Conservation (phyloP, 2,329 filamentous ascomycete species). For the Hypoxylon sp. region DNA sequence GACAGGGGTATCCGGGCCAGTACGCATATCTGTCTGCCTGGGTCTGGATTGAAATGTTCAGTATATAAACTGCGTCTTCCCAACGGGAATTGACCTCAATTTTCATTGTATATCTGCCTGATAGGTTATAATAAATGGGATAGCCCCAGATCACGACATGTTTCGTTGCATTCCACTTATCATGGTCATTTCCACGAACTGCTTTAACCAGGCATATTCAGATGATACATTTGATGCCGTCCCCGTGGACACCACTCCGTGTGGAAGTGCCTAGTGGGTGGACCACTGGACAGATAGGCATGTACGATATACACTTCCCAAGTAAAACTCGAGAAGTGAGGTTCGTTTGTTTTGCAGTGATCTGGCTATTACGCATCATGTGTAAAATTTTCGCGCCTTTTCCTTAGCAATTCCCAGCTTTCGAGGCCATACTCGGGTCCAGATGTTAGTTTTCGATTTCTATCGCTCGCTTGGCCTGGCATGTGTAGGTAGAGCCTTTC, state of each 20-base stretch:
- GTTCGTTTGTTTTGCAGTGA: not conserved
- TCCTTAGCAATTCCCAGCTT: not conserved
- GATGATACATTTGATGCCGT: not conserved
- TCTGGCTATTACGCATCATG: not conserved
- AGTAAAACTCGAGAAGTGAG: not conserved
- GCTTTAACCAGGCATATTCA: not conserved
- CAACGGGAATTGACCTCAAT: not conserved
- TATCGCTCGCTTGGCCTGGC: not conserved
- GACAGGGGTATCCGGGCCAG: not conserved
- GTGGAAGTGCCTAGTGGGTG: not conserved
- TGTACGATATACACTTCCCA: not conserved
- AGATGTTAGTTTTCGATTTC: not conserved
- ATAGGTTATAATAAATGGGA: not conserved
- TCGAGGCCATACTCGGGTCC: not conserved
- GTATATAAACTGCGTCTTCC: not conserved
- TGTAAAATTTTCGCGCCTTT: not conserved
- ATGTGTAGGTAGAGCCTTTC: constrained; percentile 28
- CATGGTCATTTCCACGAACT: not conserved
- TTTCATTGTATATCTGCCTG: not conserved
- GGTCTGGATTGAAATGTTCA: too few species aligned
- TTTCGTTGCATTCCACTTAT: not conserved
- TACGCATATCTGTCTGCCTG: not conserved
- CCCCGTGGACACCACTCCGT: not conserved
- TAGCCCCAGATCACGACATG: not conserved
- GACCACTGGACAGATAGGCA: not conserved